These are phyloP conservation scores for Cyberlindnera maclurae DNA, from an alignment of 805 yeast genomes.

Conservation along the genomic window DNA sequence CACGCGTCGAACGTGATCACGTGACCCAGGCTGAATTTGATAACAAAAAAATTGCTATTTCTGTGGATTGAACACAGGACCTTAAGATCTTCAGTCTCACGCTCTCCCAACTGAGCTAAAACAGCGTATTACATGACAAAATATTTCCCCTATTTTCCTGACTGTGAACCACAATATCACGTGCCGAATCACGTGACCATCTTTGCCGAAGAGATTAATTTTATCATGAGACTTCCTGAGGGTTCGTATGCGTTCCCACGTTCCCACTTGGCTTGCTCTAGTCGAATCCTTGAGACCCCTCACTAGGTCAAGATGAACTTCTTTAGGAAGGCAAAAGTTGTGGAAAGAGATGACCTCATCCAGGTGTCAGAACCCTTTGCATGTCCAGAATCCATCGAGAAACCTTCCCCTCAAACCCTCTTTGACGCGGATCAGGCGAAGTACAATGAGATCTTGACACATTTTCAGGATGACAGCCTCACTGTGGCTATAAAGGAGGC, in stretches of 20 bases:
- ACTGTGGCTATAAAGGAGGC: slow-evolving; percentile 21
- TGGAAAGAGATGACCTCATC: slow-evolving; percentile 20
- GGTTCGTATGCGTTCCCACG: no score
- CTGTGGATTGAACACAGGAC: slow-evolving; percentile 80
- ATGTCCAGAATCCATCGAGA: slow-evolving; percentile 42
- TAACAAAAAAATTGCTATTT: slow-evolving; percentile 34
- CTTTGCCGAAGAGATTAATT: no score
- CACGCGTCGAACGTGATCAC: no score
- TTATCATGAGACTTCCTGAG: no score
- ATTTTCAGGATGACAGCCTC: slow-evolving; percentile 47
- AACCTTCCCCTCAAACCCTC: slow-evolving; percentile 19
- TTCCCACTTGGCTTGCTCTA: no score
- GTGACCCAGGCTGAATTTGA: no score
- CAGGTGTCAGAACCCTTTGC: slow-evolving; percentile 43
- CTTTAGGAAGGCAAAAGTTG: slow-evolving; percentile 14
- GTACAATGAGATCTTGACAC: slow-evolving; percentile 48
- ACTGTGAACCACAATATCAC: no score
- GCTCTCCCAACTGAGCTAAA: slow-evolving; percentile 27
- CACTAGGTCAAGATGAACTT: slow-evolving; percentile 2
- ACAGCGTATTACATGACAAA: slow-evolving; percentile 10
- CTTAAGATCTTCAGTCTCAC: slow-evolving; percentile 47
- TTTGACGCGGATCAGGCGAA: slow-evolving; percentile 30
- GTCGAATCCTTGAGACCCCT: background rate
- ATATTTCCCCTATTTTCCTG: background rate
- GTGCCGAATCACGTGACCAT: background rate